Evolutionary conservation across 148 eudicot genomes (phyloP), one percentile per base, ranked within the genome.

Genomic region (Pharnaceum exiguum): DNA sequence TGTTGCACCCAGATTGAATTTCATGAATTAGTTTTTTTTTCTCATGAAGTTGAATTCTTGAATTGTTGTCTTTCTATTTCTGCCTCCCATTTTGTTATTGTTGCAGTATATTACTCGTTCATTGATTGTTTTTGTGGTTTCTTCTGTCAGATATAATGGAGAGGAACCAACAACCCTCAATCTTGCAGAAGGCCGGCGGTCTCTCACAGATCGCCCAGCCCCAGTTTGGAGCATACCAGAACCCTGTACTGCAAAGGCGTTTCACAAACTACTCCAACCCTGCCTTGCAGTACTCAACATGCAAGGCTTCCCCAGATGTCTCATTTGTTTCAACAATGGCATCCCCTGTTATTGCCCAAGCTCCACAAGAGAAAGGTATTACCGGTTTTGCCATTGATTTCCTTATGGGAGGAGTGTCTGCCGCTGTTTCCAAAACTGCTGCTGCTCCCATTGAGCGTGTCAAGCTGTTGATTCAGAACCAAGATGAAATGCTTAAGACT

Each of bases 371-470:
- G 79, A 87, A 87, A 69, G 82, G 81, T 5, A 6, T 62, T 19
- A 75, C 67, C 3, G 62, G 69, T 55, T 87, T 87, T 48, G 79
- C 77, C 2, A 77, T 81, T 67, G 95, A 83, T 63, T 87, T 87
- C 65, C 79, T 87, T 17, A 87, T 87, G 95, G 95, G 95, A 25
- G 90, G 95, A 51, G 95, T 87, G 49, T 83, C 95, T 38, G 87
- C 90, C 48, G 90, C 90, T 53, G 90, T 87, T 55, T 87, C 95
- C 7, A 87, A 87, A 57, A 81, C 95, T 8, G 95, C 87, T 59
- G 95, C 95, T 52, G 95, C 95, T 38, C 95, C 95, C 1, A 86
- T 86, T 35, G 86, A 86, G 72, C 89, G 95, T 71, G 95, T 86
- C 52, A 86, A 86, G 70, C 83, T 86, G 35, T 78, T 86, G 84